Evolutionary conservation across 768 basidiomycete genomes (phyloP).

Genomic region (Psilocybe subaeruginosa): DNA sequence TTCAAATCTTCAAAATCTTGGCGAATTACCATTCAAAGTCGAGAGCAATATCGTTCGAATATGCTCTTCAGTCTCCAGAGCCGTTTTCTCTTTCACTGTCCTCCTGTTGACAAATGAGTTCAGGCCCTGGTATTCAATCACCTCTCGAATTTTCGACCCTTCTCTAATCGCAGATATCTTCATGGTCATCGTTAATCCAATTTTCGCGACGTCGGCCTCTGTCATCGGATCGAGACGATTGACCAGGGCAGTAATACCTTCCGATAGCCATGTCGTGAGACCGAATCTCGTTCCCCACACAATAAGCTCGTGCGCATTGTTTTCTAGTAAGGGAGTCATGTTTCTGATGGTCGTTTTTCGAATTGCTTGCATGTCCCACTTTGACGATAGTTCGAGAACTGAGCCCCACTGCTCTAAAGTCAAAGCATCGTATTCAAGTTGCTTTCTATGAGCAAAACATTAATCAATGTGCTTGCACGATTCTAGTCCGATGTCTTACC

Average conservation of each 20-base stretch:
- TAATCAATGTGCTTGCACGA: not conserved
- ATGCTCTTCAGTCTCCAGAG: not conserved
- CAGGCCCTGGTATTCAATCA: not conserved
- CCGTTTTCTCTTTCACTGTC: not conserved
- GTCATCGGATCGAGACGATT: constrained; percentile 24
- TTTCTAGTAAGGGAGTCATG: constrained; percentile 19
- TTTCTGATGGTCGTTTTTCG: constrained; percentile 28
- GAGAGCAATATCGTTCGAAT: not conserved
- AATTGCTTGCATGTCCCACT: constrained; percentile 35
- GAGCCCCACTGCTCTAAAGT: constrained; percentile 31
- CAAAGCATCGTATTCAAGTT: not conserved
- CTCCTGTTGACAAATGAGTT: not conserved
- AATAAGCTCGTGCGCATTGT: constrained; percentile 26
- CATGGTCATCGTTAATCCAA: constrained; percentile 25
- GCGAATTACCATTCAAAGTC: not conserved
- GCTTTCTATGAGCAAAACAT: not conserved
- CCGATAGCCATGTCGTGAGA: constrained; percentile 31
- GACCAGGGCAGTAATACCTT: constrained; percentile 23
- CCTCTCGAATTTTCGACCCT: not conserved
- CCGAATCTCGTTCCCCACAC: constrained; percentile 26
- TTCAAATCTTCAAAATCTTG: not conserved
- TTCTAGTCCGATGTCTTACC: constrained; percentile 3
- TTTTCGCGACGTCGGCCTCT: constrained; percentile 19
- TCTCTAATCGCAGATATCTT: constrained; percentile 25
- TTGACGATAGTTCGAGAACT: constrained; percentile 34